phyloP scores from a whole-genome alignment of 768 basidiomycete species.

The Lentinula raphanica region DNA sequence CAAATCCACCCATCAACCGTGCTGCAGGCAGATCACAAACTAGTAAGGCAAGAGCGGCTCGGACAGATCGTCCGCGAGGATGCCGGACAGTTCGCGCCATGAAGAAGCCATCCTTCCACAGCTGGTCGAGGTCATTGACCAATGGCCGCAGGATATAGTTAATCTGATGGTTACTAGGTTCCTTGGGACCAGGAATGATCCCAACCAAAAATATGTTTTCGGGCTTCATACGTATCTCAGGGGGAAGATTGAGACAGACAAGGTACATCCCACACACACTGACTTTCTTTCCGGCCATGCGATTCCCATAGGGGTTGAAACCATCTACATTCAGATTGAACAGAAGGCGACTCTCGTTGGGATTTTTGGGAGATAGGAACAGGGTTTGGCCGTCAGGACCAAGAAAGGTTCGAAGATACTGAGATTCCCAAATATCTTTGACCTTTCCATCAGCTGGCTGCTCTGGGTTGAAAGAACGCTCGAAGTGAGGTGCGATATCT shows the following conservation, averaged over 20 bases:
- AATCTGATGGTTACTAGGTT: conserved; percentile 20
- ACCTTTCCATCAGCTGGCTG: conserved; percentile 6
- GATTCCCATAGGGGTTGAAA: conserved; percentile 29
- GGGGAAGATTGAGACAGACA: conserved; percentile 32
- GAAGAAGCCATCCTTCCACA: conserved; percentile 27
- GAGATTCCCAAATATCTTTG: conserved; percentile 22
- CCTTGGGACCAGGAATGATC: conserved; percentile 30
- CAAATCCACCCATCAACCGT: conserved; percentile 17
- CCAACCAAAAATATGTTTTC: conserved; percentile 32
- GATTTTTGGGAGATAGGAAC: conserved; percentile 5
- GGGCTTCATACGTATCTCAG: conserved; percentile 18
- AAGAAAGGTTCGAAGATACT: conserved; percentile 18
- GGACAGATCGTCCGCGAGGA: conserved; percentile 15
- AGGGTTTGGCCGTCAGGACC: conserved; percentile 22
- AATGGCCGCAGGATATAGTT: conserved; percentile 22
- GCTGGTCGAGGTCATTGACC: conserved; percentile 19
- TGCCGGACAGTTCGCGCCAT: conserved; percentile 14
- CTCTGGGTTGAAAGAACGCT: conserved; percentile 9
- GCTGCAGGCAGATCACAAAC: conserved; percentile 34
- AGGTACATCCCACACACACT: conserved; percentile 28
- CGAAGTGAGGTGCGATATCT: conserved; percentile 23
- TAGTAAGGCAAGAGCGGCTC: conserved; percentile 20
- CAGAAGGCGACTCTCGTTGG: conserved; percentile 19
- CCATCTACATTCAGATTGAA: conserved; percentile 29
- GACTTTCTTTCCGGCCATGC: conserved; percentile 16